Conservation (phyloP, 1,284 basidiomycete species). For the Ceratobasidium theobromae region DNA sequence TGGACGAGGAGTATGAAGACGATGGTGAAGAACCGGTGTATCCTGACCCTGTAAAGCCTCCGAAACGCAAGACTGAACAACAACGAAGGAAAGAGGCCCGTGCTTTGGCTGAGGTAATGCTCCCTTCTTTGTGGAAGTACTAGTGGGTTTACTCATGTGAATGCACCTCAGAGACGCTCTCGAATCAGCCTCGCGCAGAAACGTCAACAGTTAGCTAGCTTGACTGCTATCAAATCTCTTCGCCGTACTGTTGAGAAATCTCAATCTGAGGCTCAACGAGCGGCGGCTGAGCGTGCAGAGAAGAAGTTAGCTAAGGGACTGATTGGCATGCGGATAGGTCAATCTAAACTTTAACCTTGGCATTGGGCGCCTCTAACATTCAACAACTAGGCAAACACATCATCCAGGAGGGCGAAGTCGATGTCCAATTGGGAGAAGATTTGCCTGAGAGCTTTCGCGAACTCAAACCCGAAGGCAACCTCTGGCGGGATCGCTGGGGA, state of each 20-base stretch:
- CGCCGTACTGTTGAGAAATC: conserved; percentile 50
- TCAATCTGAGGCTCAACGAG: conserved; percentile 50
- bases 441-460: conserved; percentile 82
- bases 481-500: conserved; percentile 87
- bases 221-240: conserved; percentile 57
- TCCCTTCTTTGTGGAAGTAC: conserved; percentile 9
- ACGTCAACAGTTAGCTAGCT: conserved; percentile 59
- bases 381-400: conserved; percentile 74
- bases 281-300: conserved; percentile 47
- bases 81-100: conserved; percentile 65
- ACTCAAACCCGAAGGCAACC: conserved; percentile 88
- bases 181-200: conserved; percentile 58
- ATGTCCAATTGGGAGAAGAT: conserved; percentile 91
- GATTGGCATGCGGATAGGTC: conserved; percentile 59
- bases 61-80: conserved; percentile 71
- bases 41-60: conserved; percentile 45
- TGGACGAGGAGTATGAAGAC: conserved; percentile 46
- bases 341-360: not conserved
- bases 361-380: not conserved
- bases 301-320: conserved; percentile 59
- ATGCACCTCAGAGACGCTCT: conserved; percentile 56
- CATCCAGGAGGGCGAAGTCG: conserved; percentile 68
- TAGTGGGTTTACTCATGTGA: not conserved
- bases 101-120: conserved; percentile 60
- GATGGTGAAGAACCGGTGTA: conserved; percentile 44